Base-by-base conservation (phyloP, 305 asterid species). In the Nicotiana rustica region DNA sequence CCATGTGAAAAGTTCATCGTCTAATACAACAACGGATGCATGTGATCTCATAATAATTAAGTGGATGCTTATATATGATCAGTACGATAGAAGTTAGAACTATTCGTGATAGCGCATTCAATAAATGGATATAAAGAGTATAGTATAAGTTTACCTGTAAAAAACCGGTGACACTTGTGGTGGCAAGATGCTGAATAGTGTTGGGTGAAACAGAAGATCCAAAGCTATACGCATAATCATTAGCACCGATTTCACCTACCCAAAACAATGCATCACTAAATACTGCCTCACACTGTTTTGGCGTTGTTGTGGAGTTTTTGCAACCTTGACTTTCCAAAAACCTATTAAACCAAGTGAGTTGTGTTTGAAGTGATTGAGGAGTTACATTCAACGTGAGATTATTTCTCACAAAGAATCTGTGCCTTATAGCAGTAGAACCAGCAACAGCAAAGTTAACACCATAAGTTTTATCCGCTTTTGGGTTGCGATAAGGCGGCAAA, bases 221-320 rank as follows among this genome's bases (percentile, higher is more conserved):
- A 82, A 88, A 61, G 75, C 90, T 89, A 66, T 88, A 91, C 2
- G 95, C 92, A 82, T 95, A 95, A 38, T 93, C 99, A 83, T 95
- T 95, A 1, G 92, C 99, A 38, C 99, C 99, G 61, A 95, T 95
- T 56, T 95, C 97, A 57, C 99, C 99, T 2, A 91, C 91, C 99
- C 99, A 95, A 80, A 95, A 78, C 90, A 96, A 79, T 1, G 99
- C 89, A 62, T 94, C 91, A 1, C 87, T 73, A 60, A 95, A 93
- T 33, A 80, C 91, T 0, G 76, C 85, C 65, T 56, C 83, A 44
- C 97, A 95, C 82, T 86, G 88, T 38, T 1, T 64, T 1, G 89
- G 86, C 0, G 92, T 91, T 0, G 81, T 49, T 15, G 68, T 47
- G 5, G 67, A 6, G 64, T 87, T 82, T 2, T 18, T 82, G 17